phyloP scores from a whole-genome alignment of 108 stramenopile species.

The Aureococcus anophagefferens region DNA sequence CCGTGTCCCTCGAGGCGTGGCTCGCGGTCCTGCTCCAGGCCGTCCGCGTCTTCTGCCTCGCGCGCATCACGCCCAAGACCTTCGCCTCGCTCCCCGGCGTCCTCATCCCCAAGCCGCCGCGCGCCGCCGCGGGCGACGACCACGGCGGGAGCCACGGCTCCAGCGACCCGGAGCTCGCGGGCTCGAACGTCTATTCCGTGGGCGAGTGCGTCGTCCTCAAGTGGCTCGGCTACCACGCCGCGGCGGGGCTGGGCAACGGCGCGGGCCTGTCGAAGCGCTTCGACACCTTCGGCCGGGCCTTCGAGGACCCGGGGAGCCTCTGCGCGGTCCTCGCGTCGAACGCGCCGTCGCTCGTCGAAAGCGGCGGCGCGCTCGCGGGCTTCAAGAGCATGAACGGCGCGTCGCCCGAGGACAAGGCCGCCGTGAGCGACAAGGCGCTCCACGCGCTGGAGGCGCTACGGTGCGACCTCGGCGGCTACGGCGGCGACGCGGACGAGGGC shows the following conservation, averaged over 20 bases:
- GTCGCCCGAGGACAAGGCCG: not conserved
- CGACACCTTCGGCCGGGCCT: slow-evolving; percentile 7
- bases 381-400: not conserved
- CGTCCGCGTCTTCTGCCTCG: slow-evolving; percentile 35
- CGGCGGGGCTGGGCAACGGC: not conserved
- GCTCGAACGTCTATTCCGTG: slow-evolving; percentile 33
- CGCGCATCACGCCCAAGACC: slow-evolving; percentile 26
- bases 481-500: no score
- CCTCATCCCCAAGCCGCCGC: slow-evolving; percentile 5
- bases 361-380: not conserved
- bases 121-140: not conserved
- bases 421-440: not conserved
- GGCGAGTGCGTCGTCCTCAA: slow-evolving; percentile 31
- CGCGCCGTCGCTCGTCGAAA: not conserved
- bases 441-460: slow-evolving; percentile 1
- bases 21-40: slow-evolving; percentile 16
- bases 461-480: not conserved
- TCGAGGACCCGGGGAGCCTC: slow-evolving; percentile 3
- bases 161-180: slow-evolving; percentile 4
- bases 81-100: slow-evolving; percentile 36
- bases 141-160: no score
- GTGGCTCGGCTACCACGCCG: slow-evolving; percentile 31
- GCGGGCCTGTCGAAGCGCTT: slow-evolving; percentile 5
- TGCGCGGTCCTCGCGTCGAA: slow-evolving; percentile 7
- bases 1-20: slow-evolving; percentile 3